These are phyloP conservation scores for Wickerhamomyces bisporus DNA, from an alignment of 805 yeast genomes.

Conservation along the genomic window DNA sequence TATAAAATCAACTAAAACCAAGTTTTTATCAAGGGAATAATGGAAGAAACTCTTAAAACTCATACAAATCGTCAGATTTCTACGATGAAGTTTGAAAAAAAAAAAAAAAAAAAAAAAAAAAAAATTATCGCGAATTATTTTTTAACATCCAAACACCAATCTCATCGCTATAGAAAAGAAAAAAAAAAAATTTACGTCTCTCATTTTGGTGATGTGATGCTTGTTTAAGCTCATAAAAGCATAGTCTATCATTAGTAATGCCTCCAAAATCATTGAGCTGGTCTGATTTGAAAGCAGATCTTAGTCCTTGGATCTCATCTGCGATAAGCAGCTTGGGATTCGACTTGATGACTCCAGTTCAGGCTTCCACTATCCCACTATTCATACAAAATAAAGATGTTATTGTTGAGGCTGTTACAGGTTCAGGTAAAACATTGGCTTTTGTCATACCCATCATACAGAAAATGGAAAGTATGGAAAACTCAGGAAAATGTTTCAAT, in stretches of 20 bases:
- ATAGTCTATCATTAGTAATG: neutral
- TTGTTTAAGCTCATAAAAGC: neutral
- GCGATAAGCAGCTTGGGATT: conserved; percentile 76
- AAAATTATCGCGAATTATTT: too few species aligned
- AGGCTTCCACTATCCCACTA: conserved; percentile 89
- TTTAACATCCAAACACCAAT: neutral
- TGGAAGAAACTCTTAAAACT: too few species aligned
- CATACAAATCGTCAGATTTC: too few species aligned
- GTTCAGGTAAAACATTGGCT: conserved; percentile 96
- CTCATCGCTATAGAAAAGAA: neutral
- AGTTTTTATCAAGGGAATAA: too few species aligned
- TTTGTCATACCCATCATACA: conserved; percentile 80
- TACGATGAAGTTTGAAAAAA: too few species aligned
- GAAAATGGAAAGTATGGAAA: conserved; percentile 34
- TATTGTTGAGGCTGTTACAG: conserved; percentile 95
- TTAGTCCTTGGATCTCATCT: conserved; percentile 64
- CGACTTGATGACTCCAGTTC: conserved; percentile 90
- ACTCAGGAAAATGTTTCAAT: conserved; percentile 48
- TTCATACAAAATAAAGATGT: conserved; percentile 85
- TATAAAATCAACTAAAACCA: too few species aligned
- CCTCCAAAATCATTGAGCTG: conserved; percentile 49
- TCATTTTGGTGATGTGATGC: neutral
- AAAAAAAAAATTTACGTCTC: conserved; percentile 1
- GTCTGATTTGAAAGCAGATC: conserved; percentile 46
- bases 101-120: too few species aligned